Conservation (phyloP, 148 eudicot species). For the Agrostemma githago region DNA sequence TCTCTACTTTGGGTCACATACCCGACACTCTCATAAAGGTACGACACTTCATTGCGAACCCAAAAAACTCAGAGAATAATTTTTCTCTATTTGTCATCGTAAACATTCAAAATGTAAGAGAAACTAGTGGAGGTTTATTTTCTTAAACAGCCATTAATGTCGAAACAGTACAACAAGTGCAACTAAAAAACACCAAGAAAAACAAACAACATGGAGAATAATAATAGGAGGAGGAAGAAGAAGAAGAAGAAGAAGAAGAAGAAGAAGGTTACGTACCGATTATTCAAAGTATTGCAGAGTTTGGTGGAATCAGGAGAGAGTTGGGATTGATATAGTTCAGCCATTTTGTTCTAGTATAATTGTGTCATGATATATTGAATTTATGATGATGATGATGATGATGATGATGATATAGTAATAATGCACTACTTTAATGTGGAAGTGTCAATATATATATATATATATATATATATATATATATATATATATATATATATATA, state of each 20-base stretch:
- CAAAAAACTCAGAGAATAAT: background rate
- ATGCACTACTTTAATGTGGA: background rate
- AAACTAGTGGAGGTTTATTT: too few relatives aligned
- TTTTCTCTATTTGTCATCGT: too few relatives aligned
- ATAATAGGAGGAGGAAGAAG: background rate
- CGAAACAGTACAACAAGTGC: too few relatives aligned
- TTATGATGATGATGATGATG: background rate
- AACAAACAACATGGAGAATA: too few relatives aligned
- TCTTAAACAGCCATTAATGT: too few relatives aligned
- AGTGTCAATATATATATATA: background rate
- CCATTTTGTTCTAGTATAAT: conserved; percentile 20
- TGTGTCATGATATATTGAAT: background rate
- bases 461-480: too few relatives aligned
- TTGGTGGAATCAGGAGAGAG: conserved; percentile 17
- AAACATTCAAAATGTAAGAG: too few relatives aligned
- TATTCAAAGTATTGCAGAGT: conserved; percentile 26
- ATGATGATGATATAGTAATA: background rate
- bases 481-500: too few relatives aligned
- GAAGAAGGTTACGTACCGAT: conserved; percentile 21
- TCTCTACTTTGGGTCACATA: background rate
- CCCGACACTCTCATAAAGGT: background rate
- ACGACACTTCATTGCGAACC: background rate
- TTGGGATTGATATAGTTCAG: conserved; percentile 10
- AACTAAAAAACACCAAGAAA: too few relatives aligned
- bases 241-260: background rate